These are phyloP conservation scores for Phytophthora pistaciae DNA, from an alignment of 352 stramenopile genomes.

Conservation along the genomic window DNA sequence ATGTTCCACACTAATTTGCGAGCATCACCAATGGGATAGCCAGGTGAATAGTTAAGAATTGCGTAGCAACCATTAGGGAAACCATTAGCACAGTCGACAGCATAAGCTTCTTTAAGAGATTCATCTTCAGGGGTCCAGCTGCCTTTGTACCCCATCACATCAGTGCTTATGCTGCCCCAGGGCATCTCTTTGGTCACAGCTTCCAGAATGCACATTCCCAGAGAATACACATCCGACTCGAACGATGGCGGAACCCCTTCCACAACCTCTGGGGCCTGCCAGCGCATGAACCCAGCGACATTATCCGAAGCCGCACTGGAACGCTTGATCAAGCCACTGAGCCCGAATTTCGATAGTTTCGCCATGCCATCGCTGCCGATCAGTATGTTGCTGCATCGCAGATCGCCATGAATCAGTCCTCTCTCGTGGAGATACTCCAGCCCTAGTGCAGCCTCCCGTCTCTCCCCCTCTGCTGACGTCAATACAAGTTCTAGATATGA, in stretches of 20 bases:
- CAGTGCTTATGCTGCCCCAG: background rate
- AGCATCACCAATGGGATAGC: background rate
- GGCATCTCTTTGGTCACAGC: constrained; percentile 7
- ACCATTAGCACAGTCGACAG: background rate
- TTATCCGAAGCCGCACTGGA: background rate
- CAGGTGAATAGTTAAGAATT: background rate
- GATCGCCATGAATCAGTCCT: constrained; percentile 10
- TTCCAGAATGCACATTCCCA: constrained; percentile 37
- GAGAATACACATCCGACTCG: constrained; percentile 28
- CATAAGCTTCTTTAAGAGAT: background rate
- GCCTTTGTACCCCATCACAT: background rate
- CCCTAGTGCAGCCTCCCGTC: constrained; percentile 15
- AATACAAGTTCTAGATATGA: constrained; percentile 6
- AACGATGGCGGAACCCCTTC: background rate
- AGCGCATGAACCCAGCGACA: constrained; percentile 1
- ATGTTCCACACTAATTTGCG: constrained; percentile 14
- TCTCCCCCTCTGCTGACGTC: background rate
- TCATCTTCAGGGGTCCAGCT: background rate
- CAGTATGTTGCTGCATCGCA: constrained; percentile 27
- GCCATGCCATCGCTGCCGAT: constrained; percentile 22
- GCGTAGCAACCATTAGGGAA: too few species aligned
- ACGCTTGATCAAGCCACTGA: constrained; percentile 3
- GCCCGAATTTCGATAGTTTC: constrained; percentile 41
- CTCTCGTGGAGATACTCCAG: constrained; percentile 14
- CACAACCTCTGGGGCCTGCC: constrained; percentile 25